Conservation (phyloP, 352 stramenopile genomes). For the Phytophthora ramorum region DNA sequence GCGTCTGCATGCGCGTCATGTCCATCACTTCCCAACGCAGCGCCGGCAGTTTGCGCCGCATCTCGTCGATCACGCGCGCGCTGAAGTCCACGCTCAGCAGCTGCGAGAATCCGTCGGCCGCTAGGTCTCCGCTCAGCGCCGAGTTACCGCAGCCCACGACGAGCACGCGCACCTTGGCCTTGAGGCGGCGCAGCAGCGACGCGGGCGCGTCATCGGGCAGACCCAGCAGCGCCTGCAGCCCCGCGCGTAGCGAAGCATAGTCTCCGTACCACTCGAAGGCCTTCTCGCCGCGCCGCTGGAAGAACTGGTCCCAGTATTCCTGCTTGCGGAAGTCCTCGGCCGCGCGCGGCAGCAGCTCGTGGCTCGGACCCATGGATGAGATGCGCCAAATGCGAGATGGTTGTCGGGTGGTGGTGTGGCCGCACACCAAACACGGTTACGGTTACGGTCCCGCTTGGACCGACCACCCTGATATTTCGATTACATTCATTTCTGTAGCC, state of each 20-base stretch:
- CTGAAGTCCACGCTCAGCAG: conserved; percentile 83
- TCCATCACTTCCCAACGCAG: conserved; percentile 81
- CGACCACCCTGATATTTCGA: not conserved
- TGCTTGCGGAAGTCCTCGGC: conserved; percentile 73
- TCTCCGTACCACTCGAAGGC: conserved; percentile 88
- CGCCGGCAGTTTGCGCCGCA: conserved; percentile 64
- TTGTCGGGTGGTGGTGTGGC: not conserved
- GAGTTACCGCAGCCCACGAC: conserved; percentile 87
- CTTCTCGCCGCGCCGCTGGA: conserved; percentile 68
- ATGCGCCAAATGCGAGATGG: not conserved
- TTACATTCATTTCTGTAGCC: not conserved
- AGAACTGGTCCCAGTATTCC: conserved; percentile 82
- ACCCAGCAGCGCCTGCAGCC: conserved; percentile 42
- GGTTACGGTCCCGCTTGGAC: not conserved
- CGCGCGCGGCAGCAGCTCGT: conserved; percentile 54
- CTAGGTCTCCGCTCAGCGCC: conserved; percentile 66
- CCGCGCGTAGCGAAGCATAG: conserved; percentile 49
- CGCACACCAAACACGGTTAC: not conserved
- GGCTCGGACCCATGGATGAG: conserved; percentile 3
- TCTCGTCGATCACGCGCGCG: conserved; percentile 76
- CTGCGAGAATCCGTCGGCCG: conserved; percentile 58
- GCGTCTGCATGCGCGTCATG: conserved; percentile 68
- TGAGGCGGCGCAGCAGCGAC: conserved; percentile 42
- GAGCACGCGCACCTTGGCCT: conserved; percentile 56
- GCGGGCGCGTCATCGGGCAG: conserved; percentile 31